Percentiles rank a stretch among this genome's conserved stretches.
Evolutionary conservation across 306 rosid genomes (phyloP).

Genomic region (Vachellia pachyceras): DNA sequence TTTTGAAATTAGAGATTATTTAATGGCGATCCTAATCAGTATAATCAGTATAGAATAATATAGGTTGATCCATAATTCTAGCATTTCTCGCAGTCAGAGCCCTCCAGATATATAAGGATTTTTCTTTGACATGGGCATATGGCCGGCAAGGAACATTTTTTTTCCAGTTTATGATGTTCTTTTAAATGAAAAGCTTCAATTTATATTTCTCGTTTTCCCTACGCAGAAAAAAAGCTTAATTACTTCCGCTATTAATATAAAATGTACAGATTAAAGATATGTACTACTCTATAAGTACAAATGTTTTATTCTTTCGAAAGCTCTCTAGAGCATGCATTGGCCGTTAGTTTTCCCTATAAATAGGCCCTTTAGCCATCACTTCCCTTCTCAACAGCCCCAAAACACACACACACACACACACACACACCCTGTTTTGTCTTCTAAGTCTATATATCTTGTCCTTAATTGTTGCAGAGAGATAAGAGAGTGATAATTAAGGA

Average conservation of each 20-base stretch:
- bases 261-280: not conserved
- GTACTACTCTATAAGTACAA: not conserved
- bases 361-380: conserved; percentile 30
- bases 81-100: not conserved
- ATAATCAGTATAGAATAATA: too few relatives aligned
- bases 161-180: too few relatives aligned
- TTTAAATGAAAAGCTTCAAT: too few relatives aligned
- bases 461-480: not conserved
- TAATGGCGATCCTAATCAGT: too few relatives aligned
- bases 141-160: too few relatives aligned
- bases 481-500: not conserved
- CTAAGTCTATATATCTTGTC: not conserved
- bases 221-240: too few relatives aligned
- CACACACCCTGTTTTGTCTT: too few relatives aligned
- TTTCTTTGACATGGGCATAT: too few relatives aligned
- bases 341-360: conserved; percentile 50
- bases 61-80: not conserved
- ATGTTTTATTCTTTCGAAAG: not conserved
- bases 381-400: conserved; percentile 26
- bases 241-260: not conserved
- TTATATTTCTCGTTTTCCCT: too few relatives aligned
- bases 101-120: not conserved
- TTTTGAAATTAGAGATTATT: too few relatives aligned
- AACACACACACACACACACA: too few relatives aligned
- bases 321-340: not conserved